Percentiles rank a stretch among this genome's conserved stretches.
These are phyloP conservation scores for Candida pini DNA, from an alignment of 805 yeast species.

Conservation along the genomic window DNA sequence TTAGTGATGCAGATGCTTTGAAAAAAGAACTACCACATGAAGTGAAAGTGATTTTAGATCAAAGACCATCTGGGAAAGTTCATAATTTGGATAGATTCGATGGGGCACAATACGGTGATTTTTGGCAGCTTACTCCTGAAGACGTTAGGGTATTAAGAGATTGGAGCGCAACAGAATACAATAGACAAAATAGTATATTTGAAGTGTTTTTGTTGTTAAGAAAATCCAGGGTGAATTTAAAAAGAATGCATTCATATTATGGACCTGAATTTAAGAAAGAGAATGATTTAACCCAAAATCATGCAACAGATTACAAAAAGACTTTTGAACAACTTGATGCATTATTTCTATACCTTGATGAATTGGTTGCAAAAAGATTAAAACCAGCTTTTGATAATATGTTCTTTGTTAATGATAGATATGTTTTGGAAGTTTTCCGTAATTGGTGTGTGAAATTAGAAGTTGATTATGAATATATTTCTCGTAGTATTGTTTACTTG, in stretches of 20 bases:
- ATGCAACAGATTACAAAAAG: constrained; percentile 18
- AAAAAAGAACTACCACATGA: constrained; percentile 15
- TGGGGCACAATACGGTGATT: constrained; percentile 21
- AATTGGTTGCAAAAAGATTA: constrained; percentile 17
- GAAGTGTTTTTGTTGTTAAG: constrained; percentile 23
- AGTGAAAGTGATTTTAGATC: constrained; percentile 21
- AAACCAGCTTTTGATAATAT: constrained; percentile 25
- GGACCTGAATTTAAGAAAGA: constrained; percentile 21
- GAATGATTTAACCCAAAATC: constrained; percentile 14
- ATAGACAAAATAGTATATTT: constrained; percentile 26
- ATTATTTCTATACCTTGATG: constrained; percentile 21
- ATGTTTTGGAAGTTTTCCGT: constrained; percentile 18
- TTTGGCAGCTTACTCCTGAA: constrained; percentile 24
- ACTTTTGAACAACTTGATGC: constrained; percentile 24
- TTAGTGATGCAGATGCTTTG: constrained; percentile 6
- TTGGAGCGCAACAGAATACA: constrained; percentile 25
- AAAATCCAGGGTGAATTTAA: constrained; percentile 22
- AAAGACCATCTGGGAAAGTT: constrained; percentile 19
- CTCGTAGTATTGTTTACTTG: constrained; percentile 25
- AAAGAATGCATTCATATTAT: constrained; percentile 23
- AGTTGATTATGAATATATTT: constrained; percentile 21
- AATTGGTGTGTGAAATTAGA: constrained; percentile 25
- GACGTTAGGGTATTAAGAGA: constrained; percentile 15
- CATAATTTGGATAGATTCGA: constrained; percentile 21
- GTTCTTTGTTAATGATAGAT: constrained; percentile 24